Evolutionary conservation across 257 asterid genomes (phyloP), one percentile per base, ranked within the genome.

Genomic region (Ehretia macrophylla): DNA sequence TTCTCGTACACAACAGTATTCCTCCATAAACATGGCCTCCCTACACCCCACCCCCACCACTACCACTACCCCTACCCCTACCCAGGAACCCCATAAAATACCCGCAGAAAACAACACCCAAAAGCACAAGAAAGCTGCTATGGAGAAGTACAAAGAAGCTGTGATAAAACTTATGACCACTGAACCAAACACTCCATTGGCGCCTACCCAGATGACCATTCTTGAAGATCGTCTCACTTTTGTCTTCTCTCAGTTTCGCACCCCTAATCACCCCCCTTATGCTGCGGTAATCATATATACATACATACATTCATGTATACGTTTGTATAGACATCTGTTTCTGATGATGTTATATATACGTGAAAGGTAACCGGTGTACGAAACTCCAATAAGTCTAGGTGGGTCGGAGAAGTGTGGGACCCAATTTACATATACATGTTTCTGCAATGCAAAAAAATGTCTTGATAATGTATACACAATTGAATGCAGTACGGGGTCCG

Each of bases 231-330:
- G 40, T 5, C 23, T 73, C 10, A 9, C 52, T 55, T 51, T 18
- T 3, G 19, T 63, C 9, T 21, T 59, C 0, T 64, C 64, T 54
- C 49, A 11, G 22, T 52, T 62, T 59, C 53, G 27, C 47, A 46
- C 48, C 1, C 74, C 68, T 27, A 63, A 73, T 58, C 74, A 68
- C 11, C 74, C 68, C 32, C 65, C 71, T 32, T 73, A 73, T 54
- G 63, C 78, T 23, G 69, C 65, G 71, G 71, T 68, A 59, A 21
- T 12, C 32, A 11, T 52, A 20, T 18, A 20, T 17, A 51, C 35
- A 12, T 12, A 18, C 35, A 11, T 18, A 51, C 13, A 51, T 18
- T 12, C 10, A n/a, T 50, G 11, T 50, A 18, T 11, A 50, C 13
- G 10, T 50, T 20, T 20, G 9, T 18, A 19, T 51, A 51, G 9